Evolutionary conservation across 352 stramenopile species (phyloP).

Genomic region (Salisapilia sapeloensis): DNA sequence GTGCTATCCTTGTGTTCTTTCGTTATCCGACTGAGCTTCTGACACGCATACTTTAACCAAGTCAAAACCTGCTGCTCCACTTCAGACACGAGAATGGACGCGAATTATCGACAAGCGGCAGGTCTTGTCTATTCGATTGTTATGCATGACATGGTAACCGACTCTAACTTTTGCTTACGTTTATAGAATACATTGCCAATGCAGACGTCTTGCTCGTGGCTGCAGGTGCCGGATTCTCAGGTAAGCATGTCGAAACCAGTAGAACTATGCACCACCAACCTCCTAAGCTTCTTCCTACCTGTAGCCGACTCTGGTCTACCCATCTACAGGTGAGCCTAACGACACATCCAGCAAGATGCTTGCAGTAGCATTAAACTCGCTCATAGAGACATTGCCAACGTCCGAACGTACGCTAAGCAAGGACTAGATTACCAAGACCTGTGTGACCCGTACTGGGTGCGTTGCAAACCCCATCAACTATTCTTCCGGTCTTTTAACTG

Average conservation of each 20-base stretch:
- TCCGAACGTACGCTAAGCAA: slow-evolving; percentile 59
- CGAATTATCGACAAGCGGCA: too few relatives aligned
- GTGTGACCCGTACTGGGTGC: slow-evolving; percentile 67
- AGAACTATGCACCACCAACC: neutral
- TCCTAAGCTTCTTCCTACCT: slow-evolving; percentile 1
- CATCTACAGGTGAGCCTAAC: slow-evolving; percentile 59
- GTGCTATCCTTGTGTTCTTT: too few relatives aligned
- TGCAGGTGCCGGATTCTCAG: slow-evolving; percentile 79
- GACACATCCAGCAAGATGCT: neutral
- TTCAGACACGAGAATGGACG: too few relatives aligned
- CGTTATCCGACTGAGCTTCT: too few relatives aligned
- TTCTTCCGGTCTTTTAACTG: neutral
- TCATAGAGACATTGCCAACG: slow-evolving; percentile 63
- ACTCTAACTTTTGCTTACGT: too few relatives aligned
- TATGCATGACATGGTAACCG: too few relatives aligned
- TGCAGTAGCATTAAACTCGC: slow-evolving; percentile 2
- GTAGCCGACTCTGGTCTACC: slow-evolving; percentile 70
- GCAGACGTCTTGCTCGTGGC: slow-evolving; percentile 79
- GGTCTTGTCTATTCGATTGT: too few relatives aligned
- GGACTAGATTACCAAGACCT: slow-evolving; percentile 82
- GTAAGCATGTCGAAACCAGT: slow-evolving; percentile 5
- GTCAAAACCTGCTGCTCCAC: too few relatives aligned
- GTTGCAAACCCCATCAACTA: neutral
- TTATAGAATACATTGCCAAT: slow-evolving; percentile 47
- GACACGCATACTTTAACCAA: too few relatives aligned